Percentiles rank a stretch among this genome's conserved stretches.
These are phyloP conservation scores for Fusarium sp. DNA, from an alignment of 2,329 filamentous ascomycete genomes.

Conservation along the genomic window DNA sequence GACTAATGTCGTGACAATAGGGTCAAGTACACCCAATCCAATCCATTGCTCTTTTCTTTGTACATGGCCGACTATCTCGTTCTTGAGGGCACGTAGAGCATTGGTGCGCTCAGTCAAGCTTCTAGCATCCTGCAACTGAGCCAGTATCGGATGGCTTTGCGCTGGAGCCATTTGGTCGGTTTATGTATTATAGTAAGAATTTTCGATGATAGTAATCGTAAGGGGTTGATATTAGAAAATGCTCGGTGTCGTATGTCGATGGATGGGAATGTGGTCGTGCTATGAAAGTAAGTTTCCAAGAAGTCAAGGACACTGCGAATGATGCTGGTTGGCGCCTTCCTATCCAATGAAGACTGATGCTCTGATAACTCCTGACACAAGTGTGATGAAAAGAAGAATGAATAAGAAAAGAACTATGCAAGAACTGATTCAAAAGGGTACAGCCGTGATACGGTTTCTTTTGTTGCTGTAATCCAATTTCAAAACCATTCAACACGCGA, in stretches of 20 bases:
- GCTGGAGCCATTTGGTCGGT: constrained; percentile 63
- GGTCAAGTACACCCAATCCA: constrained; percentile 73
- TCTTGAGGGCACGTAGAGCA: constrained; percentile 81
- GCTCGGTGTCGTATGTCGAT: constrained; percentile 3
- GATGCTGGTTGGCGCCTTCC: constrained; percentile 26
- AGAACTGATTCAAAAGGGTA: constrained; percentile 1
- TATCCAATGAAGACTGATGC: constrained; percentile 33
- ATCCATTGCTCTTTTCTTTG: constrained; percentile 87
- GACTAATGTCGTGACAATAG: constrained; percentile 61
- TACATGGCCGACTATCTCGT: constrained; percentile 87
- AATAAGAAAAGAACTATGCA: constrained; percentile 8
- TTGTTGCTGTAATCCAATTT: constrained; percentile 17
- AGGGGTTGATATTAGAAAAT: background rate
- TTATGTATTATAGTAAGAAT: constrained; percentile 3
- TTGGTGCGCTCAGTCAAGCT: constrained; percentile 64
- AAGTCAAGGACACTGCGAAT: constrained; percentile 24
- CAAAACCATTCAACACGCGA: constrained; percentile 34
- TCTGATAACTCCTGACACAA: constrained; percentile 3
- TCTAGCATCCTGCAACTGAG: constrained; percentile 67
- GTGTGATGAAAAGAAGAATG: constrained; percentile 12
- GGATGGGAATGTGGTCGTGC: constrained; percentile 17
- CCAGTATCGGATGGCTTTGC: constrained; percentile 64
- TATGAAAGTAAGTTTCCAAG: constrained; percentile 7
- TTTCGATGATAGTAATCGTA: background rate
- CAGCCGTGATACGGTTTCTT: constrained; percentile 2